Evolutionary conservation across 345 rosid species (phyloP).

Genomic region (Kandelia obovata): DNA sequence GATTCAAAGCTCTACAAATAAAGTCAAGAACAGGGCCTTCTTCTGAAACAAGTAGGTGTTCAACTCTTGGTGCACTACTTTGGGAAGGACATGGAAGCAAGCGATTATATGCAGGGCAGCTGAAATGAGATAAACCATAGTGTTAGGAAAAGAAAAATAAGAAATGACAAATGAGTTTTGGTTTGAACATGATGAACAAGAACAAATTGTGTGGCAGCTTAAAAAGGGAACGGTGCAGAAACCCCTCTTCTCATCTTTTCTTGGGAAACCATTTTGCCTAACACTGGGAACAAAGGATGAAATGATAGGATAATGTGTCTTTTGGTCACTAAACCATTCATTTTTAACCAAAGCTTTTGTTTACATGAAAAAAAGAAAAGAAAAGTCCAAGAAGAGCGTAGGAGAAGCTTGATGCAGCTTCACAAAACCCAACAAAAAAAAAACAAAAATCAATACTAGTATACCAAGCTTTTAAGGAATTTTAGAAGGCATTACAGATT

Average conservation of each 20-base stretch:
- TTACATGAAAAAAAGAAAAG: neutral
- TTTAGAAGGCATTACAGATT: too few species aligned
- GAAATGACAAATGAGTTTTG: neutral
- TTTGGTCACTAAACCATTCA: neutral
- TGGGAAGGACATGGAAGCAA: conserved; percentile 71
- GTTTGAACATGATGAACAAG: neutral
- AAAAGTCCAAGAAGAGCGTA: neutral
- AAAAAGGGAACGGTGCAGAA: neutral
- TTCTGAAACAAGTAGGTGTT: conserved; percentile 73
- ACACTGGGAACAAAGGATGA: neutral
- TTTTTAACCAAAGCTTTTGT: neutral
- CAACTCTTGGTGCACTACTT: conserved; percentile 64
- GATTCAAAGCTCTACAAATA: conserved; percentile 59
- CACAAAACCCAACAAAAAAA: too few species aligned
- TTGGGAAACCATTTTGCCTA: neutral
- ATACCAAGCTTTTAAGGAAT: too few species aligned
- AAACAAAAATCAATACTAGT: too few species aligned
- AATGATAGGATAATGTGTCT: neutral
- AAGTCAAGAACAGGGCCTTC: conserved; percentile 58
- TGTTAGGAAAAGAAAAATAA: neutral
- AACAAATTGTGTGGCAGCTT: neutral
- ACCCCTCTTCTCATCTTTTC: neutral
- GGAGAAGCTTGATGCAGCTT: too few species aligned
- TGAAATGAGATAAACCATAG: conserved; percentile 24
- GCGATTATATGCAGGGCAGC: conserved; percentile 58